Base-by-base conservation (phyloP, 2,329 filamentous ascomycete genomes). In the Bipolaris zeicola region DNA sequence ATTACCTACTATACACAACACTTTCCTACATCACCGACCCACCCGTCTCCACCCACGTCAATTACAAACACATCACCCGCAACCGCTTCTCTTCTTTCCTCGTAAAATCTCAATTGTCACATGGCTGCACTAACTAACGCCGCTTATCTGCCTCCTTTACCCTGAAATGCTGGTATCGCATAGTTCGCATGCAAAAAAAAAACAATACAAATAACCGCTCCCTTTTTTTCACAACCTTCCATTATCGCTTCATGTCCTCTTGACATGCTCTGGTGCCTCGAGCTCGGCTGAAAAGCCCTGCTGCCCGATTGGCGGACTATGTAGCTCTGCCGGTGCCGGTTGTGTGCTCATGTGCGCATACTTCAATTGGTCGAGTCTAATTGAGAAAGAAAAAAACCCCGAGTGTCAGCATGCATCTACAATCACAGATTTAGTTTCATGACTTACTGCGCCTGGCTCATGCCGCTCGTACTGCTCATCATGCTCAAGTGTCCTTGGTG, bases 361-460 rank as follows among this genome's bases (percentile, higher is more conserved):
- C 48, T 70, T 69, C 11, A 64, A 45, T 33, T 71, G 63, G 4
- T 64, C 58, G 33, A 71, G 57, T 39, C 69, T 71, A 22, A 5
- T 4, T 6, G 20, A 10, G 2, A 6, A 18, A 39, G 3, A 36
- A 28, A 28, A 28, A 6, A 28, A 16, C 16, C 16, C 16, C 1
- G 8, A 28, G 14, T 11, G 43, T 57, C 42, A 57, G 43, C 33
- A 16, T 41, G 2, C 11, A 22, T 16, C 22, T 20, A 8, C n/a
- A 42, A 3, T 26, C 18, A 13, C 8, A 18, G 42, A 16, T 8
- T 28, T 42, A 7, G 18, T n/a, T 24, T 26, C 1, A 26, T 16
- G 2, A 67, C 68, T 64, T 59, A 72, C 68, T 69, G 64, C 41
- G 63, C 58, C 43, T 64, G 64, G n/a, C 58, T 57, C 65, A 66